A percentile compares a stretch with the other conserved stretches of the same genome.
These are phyloP conservation scores for Sporisorium sorghi DNA, from an alignment of 1,284 basidiomycete genomes.

Conservation along the genomic window DNA sequence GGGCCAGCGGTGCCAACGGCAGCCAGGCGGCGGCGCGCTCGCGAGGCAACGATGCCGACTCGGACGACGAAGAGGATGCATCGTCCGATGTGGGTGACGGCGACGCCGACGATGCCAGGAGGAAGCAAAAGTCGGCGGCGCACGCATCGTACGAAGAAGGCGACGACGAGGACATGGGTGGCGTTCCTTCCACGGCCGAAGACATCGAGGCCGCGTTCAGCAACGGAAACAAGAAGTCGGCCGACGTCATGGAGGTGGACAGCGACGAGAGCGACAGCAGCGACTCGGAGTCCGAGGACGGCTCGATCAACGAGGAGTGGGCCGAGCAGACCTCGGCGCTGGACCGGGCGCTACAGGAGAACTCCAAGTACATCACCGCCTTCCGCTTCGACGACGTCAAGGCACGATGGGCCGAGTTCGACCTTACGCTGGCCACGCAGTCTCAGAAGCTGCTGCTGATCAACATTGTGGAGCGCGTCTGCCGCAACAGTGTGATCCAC, in stretches of 20 bases:
- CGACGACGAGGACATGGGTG: constrained; percentile 60
- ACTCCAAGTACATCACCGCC: constrained; percentile 73
- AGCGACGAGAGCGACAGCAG: constrained; percentile 48
- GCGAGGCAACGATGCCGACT: constrained; percentile 48
- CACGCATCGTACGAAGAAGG: constrained; percentile 78
- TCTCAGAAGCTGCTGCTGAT: constrained; percentile 68
- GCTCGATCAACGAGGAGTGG: constrained; percentile 62
- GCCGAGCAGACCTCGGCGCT: constrained; percentile 68
- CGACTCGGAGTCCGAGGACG: constrained; percentile 56
- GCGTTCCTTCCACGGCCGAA: constrained; percentile 70
- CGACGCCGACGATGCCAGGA: constrained; percentile 80
- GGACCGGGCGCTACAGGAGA: constrained; percentile 72
- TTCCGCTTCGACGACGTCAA: constrained; percentile 78
- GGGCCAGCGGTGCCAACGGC: constrained; percentile 67
- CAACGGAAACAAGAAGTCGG: constrained; percentile 45
- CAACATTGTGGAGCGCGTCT: constrained; percentile 68
- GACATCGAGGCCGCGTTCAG: constrained; percentile 78
- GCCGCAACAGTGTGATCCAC: constrained; percentile 64
- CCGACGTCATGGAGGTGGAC: constrained; percentile 55
- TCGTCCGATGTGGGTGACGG: constrained; percentile 74
- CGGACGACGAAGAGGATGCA: constrained; percentile 55
- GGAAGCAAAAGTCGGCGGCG: constrained; percentile 75
- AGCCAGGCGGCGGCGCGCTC: constrained; percentile 27
- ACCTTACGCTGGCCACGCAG: constrained; percentile 59
- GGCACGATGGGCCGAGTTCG: constrained; percentile 72